Evolutionary conservation across 371 early-diverging fungal genomes (phyloP).

Genomic region (Mortierella sp.): DNA sequence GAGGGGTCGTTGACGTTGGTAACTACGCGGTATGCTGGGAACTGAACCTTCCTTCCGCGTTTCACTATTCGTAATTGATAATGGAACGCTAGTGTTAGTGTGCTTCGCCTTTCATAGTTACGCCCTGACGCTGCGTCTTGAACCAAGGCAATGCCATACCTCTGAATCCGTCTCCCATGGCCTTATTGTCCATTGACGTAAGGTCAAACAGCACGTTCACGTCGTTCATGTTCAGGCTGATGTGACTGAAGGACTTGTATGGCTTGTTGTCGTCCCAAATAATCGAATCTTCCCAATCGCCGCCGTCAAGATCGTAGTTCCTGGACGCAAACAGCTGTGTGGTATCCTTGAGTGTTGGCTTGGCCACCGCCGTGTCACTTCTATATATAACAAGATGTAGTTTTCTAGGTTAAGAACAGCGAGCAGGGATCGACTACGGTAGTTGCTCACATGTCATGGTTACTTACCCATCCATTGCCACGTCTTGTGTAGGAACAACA

Average conservation of each 20-base stretch:
- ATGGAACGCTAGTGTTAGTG: not conserved
- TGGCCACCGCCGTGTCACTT: not conserved
- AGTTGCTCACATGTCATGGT: not conserved
- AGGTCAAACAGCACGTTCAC: conserved; percentile 81
- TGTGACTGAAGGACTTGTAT: conserved; percentile 68
- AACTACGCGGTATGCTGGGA: conserved; percentile 45
- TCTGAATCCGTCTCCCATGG: conserved; percentile 49
- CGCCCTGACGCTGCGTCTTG: not conserved
- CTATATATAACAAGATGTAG: not conserved
- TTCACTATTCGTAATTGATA: conserved; percentile 22
- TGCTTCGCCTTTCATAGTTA: not conserved
- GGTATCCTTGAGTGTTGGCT: not conserved
- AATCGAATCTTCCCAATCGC: conserved; percentile 77
- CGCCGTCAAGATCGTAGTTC: conserved; percentile 72
- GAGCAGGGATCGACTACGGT: not conserved
- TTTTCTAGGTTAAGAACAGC: not conserved
- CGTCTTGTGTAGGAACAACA: conserved; percentile 29
- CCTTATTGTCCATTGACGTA: conserved; percentile 63
- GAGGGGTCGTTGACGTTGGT: conserved; percentile 55
- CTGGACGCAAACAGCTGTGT: conserved; percentile 54
- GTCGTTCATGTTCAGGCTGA: conserved; percentile 82
- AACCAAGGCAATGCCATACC: conserved; percentile 5
- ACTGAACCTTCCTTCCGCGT: conserved; percentile 46
- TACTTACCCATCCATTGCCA: conserved; percentile 24
- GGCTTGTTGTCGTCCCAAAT: conserved; percentile 84